These are phyloP conservation scores for Cantharellus cinnabarinus DNA, from an alignment of 768 basidiomycete species.

Conservation along the genomic window DNA sequence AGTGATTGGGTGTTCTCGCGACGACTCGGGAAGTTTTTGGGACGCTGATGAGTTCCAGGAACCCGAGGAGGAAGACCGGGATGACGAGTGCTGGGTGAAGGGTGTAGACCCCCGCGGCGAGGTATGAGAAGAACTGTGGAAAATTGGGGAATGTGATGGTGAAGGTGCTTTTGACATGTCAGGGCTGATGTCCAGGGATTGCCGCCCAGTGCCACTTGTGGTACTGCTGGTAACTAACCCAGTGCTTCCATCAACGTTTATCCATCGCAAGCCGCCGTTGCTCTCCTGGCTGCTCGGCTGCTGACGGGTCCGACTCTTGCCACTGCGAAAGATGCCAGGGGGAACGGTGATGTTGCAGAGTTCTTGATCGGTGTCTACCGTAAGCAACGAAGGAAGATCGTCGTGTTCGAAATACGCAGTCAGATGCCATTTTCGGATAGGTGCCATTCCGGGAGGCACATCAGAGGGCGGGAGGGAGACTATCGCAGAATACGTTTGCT, in stretches of 20 bases:
- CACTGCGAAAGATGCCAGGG: slow-evolving; percentile 26
- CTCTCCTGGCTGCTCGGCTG: background rate
- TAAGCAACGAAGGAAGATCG: slow-evolving; percentile 27
- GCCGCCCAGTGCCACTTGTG: background rate
- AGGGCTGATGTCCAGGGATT: background rate
- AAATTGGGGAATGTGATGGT: background rate
- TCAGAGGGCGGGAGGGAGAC: slow-evolving; percentile 20
- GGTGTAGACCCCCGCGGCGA: background rate
- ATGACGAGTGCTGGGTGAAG: background rate
- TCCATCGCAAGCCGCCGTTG: background rate
- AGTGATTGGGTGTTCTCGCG: too few species aligned
- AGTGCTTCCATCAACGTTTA: background rate
- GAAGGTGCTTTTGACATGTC: background rate
- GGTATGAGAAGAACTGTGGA: background rate
- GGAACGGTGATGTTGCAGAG: slow-evolving; percentile 27
- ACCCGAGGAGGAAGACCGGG: too few species aligned
- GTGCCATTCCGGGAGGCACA: slow-evolving; percentile 17
- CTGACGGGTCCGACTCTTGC: slow-evolving; percentile 18
- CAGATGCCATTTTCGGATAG: slow-evolving; percentile 44
- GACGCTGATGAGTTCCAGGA: too few species aligned
- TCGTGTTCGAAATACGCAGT: slow-evolving; percentile 36
- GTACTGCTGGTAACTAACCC: background rate
- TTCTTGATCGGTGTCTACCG: slow-evolving; percentile 26
- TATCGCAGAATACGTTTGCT: slow-evolving; percentile 55
- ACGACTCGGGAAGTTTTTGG: too few species aligned